Evolutionary conservation across 2,329 filamentous ascomycete species (phyloP).

Genomic region (Alternaria longipes): DNA sequence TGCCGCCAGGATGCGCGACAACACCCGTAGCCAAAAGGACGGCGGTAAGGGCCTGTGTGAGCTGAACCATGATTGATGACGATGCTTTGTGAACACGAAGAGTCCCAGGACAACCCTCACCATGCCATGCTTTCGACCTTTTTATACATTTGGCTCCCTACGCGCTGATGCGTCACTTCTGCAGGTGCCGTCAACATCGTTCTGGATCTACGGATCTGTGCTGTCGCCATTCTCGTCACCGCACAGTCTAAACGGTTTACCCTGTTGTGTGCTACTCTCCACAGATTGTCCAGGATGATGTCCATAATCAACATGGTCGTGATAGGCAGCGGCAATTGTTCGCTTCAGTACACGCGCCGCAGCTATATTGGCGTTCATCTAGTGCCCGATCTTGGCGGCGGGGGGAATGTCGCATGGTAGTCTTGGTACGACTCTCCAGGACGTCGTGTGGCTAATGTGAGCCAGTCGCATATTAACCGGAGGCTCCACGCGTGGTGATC

Average conservation of each 20-base stretch:
- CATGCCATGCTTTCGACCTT: constrained; percentile 11
- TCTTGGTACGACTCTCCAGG: constrained; percentile 13
- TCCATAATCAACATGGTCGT: constrained; percentile 23
- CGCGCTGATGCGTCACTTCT: constrained; percentile 17
- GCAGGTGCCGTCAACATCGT: constrained; percentile 19
- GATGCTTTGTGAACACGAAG: neutral
- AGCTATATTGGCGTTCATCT: constrained; percentile 32
- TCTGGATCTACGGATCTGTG: constrained; percentile 22
- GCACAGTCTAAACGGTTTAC: constrained; percentile 8
- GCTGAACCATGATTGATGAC: constrained; percentile 36
- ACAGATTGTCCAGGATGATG: constrained; percentile 25
- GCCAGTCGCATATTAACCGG: constrained; percentile 8
- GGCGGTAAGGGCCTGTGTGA: constrained; percentile 35
- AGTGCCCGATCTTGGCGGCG: constrained; percentile 32
- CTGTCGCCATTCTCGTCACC: constrained; percentile 7
- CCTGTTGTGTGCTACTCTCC: constrained; percentile 22
- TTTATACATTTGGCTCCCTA: constrained; percentile 32
- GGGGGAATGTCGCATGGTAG: constrained; percentile 18
- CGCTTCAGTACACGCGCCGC: constrained; percentile 26
- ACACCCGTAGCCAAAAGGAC: constrained; percentile 37
- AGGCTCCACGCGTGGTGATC: neutral
- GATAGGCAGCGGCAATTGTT: constrained; percentile 32
- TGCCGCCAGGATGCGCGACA: constrained; percentile 53
- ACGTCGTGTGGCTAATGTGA: constrained; percentile 12
- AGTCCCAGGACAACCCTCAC: constrained; percentile 2